Conservation (phyloP, 208 protist species). For the Wallacemonas sp. region DNA sequence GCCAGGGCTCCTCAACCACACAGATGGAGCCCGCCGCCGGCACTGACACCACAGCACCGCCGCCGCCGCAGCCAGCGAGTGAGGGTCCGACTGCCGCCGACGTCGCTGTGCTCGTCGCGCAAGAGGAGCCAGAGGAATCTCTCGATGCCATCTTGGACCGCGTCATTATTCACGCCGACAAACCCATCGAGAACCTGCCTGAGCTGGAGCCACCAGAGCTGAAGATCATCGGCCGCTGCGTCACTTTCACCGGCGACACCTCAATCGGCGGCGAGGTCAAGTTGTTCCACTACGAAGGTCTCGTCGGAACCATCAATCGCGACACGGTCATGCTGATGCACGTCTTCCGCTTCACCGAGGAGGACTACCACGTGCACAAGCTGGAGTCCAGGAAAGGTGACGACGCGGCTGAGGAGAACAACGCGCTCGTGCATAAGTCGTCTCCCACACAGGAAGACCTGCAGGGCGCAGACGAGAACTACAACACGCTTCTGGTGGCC, state of each 20-base stretch:
- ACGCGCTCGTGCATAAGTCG: no score
- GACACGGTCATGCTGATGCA: constrained; percentile 81
- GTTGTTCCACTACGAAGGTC: constrained; percentile 67
- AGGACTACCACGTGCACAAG: constrained; percentile 54
- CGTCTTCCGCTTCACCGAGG: constrained; percentile 63
- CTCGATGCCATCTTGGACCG: constrained; percentile 41
- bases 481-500: constrained; percentile 14
- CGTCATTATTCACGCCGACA: constrained; percentile 49
- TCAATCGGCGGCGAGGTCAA: constrained; percentile 37
- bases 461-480: background rate
- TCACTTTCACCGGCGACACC: constrained; percentile 72
- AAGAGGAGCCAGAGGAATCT: constrained; percentile 12
- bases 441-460: background rate
- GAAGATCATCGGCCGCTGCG: constrained; percentile 79
- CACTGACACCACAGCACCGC: background rate
- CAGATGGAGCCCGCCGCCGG: background rate
- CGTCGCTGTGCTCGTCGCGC: background rate
- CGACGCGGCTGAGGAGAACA: no score
- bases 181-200: constrained; percentile 64
- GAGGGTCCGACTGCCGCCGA: background rate
- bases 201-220: constrained; percentile 56
- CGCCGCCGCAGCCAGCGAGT: background rate
- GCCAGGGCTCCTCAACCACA: background rate
- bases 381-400: no score
- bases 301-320: constrained; percentile 72